A percentile compares a stretch with the other conserved stretches of the same genome.
phyloP scores from a whole-genome alignment of 2,329 filamentous ascomycete species.

The Venturia oleaginea region DNA sequence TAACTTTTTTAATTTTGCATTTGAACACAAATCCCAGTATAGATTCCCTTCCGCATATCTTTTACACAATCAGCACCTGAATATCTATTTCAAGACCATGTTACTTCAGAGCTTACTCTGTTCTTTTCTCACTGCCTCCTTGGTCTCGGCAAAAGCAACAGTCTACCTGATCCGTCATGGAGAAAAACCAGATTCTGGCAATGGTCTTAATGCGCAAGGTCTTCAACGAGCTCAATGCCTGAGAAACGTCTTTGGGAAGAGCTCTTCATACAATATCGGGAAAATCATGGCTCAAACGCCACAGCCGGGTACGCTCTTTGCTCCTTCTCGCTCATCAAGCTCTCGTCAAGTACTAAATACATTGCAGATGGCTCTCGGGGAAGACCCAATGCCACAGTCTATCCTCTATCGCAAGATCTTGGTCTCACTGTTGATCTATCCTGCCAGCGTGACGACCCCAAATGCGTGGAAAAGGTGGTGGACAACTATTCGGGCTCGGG shows the following conservation, averaged over 20 bases:
- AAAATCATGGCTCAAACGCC: constrained; percentile 50
- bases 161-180: constrained; percentile 59
- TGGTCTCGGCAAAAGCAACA: constrained; percentile 32
- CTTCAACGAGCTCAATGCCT: constrained; percentile 50
- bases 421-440: constrained; percentile 46
- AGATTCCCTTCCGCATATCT: background rate
- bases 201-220: constrained; percentile 44
- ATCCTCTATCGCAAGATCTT: constrained; percentile 47
- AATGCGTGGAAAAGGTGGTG: constrained; percentile 46
- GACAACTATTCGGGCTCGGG: constrained; percentile 38
- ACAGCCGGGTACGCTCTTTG: constrained; percentile 31
- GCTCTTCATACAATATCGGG: constrained; percentile 47
- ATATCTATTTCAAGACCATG: background rate
- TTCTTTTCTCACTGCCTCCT: background rate
- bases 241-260: constrained; percentile 44
- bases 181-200: constrained; percentile 46
- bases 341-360: background rate
- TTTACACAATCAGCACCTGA: background rate
- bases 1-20: too few species aligned
- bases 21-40: background rate
- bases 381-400: constrained; percentile 49
- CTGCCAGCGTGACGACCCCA: constrained; percentile 47
- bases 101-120: background rate
- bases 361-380: constrained; percentile 39
- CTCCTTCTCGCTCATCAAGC: background rate